Evolutionary conservation across 1,284 basidiomycete genomes (phyloP).

Genomic region (Mycosarcoma maydis): DNA sequence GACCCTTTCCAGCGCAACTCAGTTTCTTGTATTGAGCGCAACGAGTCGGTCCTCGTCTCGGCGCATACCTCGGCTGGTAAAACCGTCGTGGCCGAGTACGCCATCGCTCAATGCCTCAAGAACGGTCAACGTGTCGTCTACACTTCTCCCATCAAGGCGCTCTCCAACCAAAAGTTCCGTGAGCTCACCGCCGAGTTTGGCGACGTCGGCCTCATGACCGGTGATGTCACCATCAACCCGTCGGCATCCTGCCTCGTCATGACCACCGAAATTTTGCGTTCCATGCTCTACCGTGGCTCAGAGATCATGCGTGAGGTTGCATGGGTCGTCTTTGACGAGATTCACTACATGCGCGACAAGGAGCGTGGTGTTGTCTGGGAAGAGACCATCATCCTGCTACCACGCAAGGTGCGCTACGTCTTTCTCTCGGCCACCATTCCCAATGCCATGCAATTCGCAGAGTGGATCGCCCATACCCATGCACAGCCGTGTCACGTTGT

Average conservation of each 20-base stretch:
- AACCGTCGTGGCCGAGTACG: conserved; percentile 98
- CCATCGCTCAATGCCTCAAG: conserved; percentile 93
- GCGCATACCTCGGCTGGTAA: conserved; percentile 98
- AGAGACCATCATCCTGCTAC: conserved; percentile 93
- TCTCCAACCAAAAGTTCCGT: conserved; percentile 98
- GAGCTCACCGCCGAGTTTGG: conserved; percentile 97
- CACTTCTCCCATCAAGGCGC: conserved; percentile 98
- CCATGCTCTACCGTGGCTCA: conserved; percentile 98
- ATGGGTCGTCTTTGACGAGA: conserved; percentile 99
- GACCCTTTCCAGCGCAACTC: conserved; percentile 98
- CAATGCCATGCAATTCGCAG: conserved; percentile 99
- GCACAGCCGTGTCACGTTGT: conserved; percentile 99
- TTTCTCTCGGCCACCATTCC: conserved; percentile 99
- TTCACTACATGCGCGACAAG: conserved; percentile 99
- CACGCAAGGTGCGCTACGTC: conserved; percentile 94
- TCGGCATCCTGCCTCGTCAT: conserved; percentile 96
- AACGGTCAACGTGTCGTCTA: conserved; percentile 96
- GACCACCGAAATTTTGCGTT: conserved; percentile 99
- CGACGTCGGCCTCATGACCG: conserved; percentile 98
- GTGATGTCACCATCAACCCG: conserved; percentile 99
- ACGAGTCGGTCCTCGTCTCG: conserved; percentile 97
- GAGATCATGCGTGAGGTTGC: conserved; percentile 99
- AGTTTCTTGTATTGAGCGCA: conserved; percentile 91
- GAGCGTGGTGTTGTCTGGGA: conserved; percentile 75
- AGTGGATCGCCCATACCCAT: conserved; percentile 97